Evolutionary conservation across 345 rosid genomes (phyloP), one percentile per base, ranked within the genome.

Genomic region (Turritis glabra): DNA sequence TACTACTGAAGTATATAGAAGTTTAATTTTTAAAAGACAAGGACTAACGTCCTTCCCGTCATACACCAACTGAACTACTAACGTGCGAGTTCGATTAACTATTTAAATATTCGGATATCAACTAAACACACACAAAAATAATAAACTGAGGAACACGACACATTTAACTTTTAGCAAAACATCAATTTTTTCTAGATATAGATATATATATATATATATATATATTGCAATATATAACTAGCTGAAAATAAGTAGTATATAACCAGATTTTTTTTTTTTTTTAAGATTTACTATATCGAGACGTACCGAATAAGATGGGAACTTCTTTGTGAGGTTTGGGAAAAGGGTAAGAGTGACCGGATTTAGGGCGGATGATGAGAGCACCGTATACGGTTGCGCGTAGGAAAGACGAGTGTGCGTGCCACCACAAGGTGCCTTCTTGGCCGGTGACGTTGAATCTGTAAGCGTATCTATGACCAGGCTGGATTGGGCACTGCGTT

Each of bases 371-470:
- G 59, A 94, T 83, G 67, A 94, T 33, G 57, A 94, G 84, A 1
- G 97, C 98, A 9, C 98, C 98, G 4, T 94, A 70, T 11, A 94
- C 93, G 3, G 96, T 91, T 53, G 96, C 96, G 0, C 98, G 97
- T 57, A 91, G 82, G 80, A 70, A 73, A 0, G 90, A 83, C 23
- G 79, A 48, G 19, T 94, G 98, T 29, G 97, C 96, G 27, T 94
- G 97, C 98, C 98, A 94, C 97, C 97, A 91, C 1, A 91, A 85
- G 21, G 98, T 91, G 6, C 97, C 97, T 72, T 91, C 97, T 58
- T 94, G 98, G 21, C 74, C 64, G 32, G 80, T 76, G 78, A 91
- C 62, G 27, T 50, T 86, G 71, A 90, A 91, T 64, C 75, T 84
- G 79, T 94, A 89, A 4, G 92, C 84, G 75, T 81, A 94, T 19